Percentiles rank a stretch among this genome's conserved stretches.
phyloP scores from a whole-genome alignment of 2,329 filamentous ascomycete genomes.

The Venturia pyrina region DNA sequence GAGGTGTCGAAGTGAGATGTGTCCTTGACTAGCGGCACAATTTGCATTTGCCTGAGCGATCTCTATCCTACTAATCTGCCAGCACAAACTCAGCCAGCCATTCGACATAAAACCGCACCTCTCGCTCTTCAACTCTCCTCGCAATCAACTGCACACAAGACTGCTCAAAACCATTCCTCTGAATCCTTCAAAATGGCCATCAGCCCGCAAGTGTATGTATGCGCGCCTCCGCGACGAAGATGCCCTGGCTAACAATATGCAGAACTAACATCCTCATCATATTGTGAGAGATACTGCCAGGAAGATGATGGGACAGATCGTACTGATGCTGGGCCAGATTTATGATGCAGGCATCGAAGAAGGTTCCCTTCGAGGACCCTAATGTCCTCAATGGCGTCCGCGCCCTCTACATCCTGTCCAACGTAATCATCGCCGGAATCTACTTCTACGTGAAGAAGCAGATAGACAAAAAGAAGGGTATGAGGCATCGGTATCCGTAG shows the following conservation, averaged over 20 bases:
- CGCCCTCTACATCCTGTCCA: conserved; percentile 55
- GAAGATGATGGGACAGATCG: background rate
- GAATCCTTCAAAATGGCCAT: conserved; percentile 2
- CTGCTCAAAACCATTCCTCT: too few relatives aligned
- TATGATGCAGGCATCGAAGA: conserved; percentile 98
- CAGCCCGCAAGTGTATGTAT: conserved; percentile 18
- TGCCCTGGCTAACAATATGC: conserved; percentile 14
- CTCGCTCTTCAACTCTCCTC: background rate
- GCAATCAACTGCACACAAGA: too few relatives aligned
- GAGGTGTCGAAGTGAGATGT: background rate
- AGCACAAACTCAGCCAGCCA: background rate
- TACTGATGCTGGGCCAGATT: conserved; percentile 31
- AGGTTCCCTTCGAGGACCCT: conserved; percentile 88
- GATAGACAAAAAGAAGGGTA: conserved; percentile 98
- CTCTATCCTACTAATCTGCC: background rate
- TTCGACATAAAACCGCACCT: background rate
- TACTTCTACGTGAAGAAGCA: conserved; percentile 76
- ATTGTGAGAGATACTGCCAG: conserved; percentile 35
- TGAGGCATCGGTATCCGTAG: conserved; percentile 18
- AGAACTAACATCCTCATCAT: conserved; percentile 93
- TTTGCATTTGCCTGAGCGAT: background rate
- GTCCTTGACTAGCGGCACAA: background rate
- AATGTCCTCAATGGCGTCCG: conserved; percentile 55
- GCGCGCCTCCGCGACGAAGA: background rate
- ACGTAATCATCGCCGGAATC: conserved; percentile 73